These are phyloP conservation scores for Trypanosoma mega DNA, from an alignment of 208 protist species.

Conservation along the genomic window DNA sequence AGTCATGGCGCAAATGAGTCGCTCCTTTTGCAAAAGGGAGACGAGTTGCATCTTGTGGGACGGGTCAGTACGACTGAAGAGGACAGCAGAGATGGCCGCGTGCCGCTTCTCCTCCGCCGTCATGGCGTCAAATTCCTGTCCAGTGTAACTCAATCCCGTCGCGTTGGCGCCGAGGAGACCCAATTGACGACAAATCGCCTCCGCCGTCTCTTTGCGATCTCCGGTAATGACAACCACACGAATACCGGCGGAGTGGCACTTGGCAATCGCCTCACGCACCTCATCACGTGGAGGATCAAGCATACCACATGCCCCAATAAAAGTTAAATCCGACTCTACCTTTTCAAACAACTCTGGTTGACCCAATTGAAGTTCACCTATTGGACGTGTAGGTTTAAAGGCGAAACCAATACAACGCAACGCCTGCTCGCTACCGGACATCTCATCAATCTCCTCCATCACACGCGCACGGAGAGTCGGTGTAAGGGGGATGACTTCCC, in stretches of 20 bases:
- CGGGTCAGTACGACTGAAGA: conserved; percentile 85
- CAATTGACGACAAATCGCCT: conserved; percentile 94
- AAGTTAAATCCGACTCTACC: conserved; percentile 86
- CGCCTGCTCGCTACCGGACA: conserved; percentile 54
- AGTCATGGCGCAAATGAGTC: conserved; percentile 89
- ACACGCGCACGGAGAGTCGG: conserved; percentile 26
- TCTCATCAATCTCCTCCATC: conserved; percentile 38
- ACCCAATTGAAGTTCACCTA: conserved; percentile 40
- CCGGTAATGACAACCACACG: conserved; percentile 98
- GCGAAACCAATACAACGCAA: conserved; percentile 87
- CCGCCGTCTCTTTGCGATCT: conserved; percentile 95
- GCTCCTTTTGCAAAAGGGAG: conserved; percentile 76
- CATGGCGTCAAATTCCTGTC: conserved; percentile 76
- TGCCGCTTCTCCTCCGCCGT: conserved; percentile 42
- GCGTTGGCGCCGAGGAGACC: conserved; percentile 79
- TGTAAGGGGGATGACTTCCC: conserved; percentile 45
- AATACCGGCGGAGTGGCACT: conserved; percentile 94
- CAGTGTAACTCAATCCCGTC: conserved; percentile 59
- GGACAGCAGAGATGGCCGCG: conserved; percentile 53
- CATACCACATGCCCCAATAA: conserved; percentile 93
- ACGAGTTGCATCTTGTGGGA: conserved; percentile 89
- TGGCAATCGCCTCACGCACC: conserved; percentile 84
- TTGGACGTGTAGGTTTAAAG: conserved; percentile 39
- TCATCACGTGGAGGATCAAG: conserved; percentile 93
- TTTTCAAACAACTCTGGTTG: conserved; percentile 63